A percentile compares a stretch with the other conserved stretches of the same genome.
phyloP scores from a whole-genome alignment of 352 stramenopile genomes.

The Pythium inflatum region DNA sequence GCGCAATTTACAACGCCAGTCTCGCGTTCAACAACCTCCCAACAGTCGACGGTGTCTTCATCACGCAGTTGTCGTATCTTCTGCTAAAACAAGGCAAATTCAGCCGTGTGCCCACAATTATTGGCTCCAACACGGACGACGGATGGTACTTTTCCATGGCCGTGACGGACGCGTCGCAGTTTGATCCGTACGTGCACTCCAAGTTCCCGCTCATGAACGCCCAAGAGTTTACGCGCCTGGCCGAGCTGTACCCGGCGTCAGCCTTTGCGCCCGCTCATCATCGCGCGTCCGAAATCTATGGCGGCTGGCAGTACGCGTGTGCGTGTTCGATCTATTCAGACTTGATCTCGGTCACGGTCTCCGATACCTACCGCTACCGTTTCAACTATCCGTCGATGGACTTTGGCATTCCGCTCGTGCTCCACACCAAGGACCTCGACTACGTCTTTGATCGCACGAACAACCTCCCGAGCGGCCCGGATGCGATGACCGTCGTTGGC shows the following conservation, averaged over 20 bases:
- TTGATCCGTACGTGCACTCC: background rate
- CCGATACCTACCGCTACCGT: slow-evolving; percentile 19
- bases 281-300: slow-evolving; percentile 14
- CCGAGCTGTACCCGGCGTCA: slow-evolving; percentile 3
- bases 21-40: background rate
- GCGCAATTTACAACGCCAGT: background rate
- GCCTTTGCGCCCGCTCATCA: slow-evolving; percentile 5
- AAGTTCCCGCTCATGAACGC: background rate
- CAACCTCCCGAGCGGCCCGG: background rate
- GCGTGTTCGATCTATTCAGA: background rate
- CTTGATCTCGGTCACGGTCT: background rate
- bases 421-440: slow-evolving; percentile 19
- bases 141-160: background rate
- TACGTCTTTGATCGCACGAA: slow-evolving; percentile 12
- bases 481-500: background rate
- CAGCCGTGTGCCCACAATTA: background rate
- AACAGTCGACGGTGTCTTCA: background rate
- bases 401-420: background rate
- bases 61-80: background rate
- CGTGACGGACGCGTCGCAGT: background rate
- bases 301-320: slow-evolving; percentile 9
- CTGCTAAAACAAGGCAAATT: background rate
- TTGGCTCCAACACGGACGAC: background rate
- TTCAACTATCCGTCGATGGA: slow-evolving; percentile 4
- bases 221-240: background rate